phyloP scores from a whole-genome alignment of 441 rosid genomes.

The Gossypium schwendimanii region DNA sequence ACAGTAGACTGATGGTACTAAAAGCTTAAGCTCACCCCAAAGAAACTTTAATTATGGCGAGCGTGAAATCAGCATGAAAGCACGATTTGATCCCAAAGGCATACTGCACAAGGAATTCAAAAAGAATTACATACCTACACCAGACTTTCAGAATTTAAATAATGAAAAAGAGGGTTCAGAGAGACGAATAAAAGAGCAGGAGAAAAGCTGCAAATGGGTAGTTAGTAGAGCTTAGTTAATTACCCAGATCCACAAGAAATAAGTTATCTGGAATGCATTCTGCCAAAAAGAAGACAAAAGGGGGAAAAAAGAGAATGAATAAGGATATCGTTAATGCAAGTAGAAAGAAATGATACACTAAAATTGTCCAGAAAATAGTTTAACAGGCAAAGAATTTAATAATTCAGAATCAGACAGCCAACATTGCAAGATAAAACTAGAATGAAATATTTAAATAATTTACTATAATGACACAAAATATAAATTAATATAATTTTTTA shows the following conservation, averaged over 20 bases:
- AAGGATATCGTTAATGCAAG: background rate
- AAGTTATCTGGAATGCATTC: conserved; percentile 91
- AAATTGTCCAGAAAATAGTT: background rate
- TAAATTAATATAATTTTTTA: too few species aligned
- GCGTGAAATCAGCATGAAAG: conserved; percentile 52
- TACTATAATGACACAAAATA: too few species aligned
- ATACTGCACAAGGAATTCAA: conserved; percentile 41
- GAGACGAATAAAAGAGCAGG: background rate
- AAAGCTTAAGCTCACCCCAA: conserved; percentile 49
- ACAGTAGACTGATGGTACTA: background rate
- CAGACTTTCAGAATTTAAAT: background rate
- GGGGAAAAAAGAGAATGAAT: background rate
- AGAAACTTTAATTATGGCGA: conserved; percentile 43
- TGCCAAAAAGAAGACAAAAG: conserved; percentile 20
- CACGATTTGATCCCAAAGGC: conserved; percentile 56
- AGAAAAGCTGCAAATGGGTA: background rate
- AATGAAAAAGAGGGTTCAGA: background rate
- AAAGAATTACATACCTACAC: background rate
- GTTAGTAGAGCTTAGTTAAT: conserved; percentile 4
- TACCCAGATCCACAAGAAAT: conserved; percentile 92
- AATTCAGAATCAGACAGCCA: background rate
- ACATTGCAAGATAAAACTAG: background rate
- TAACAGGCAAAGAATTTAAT: background rate
- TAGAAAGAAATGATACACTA: background rate
- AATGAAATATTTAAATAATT: background rate